A percentile compares a stretch with the other conserved stretches of the same genome.
phyloP scores from a whole-genome alignment of 441 rosid genomes.

The Populus hybrid region DNA sequence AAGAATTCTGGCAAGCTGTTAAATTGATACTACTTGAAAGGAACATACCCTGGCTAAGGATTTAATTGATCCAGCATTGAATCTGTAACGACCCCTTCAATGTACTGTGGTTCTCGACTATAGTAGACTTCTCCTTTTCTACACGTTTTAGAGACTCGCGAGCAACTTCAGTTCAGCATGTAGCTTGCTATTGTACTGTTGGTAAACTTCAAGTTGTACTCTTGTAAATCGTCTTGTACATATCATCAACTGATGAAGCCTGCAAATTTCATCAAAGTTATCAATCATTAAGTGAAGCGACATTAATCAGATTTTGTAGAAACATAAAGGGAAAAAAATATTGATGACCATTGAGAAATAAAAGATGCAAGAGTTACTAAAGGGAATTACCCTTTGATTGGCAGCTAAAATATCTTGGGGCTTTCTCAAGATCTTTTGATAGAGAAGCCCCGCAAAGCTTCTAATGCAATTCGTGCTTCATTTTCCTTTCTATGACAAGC shows the following conservation, averaged over 20 bases:
- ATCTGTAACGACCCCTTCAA: constrained; percentile 80
- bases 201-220: constrained; percentile 84
- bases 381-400: constrained; percentile 66
- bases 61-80: constrained; percentile 82
- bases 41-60: constrained; percentile 61
- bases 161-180: constrained; percentile 58
- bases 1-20: not conserved
- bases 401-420: constrained; percentile 66
- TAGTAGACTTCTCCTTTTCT: constrained; percentile 76
- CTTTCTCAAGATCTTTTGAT: constrained; percentile 74
- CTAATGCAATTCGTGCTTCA: no score
- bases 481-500: no score
- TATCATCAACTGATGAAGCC: constrained; percentile 67
- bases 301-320: constrained; percentile 30
- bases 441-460: no score
- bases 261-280: constrained; percentile 33
- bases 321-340: not conserved
- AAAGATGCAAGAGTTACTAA: no score
- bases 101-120: constrained; percentile 80
- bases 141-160: constrained; percentile 62
- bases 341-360: not conserved
- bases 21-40: not conserved
- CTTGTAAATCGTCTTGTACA: constrained; percentile 79
- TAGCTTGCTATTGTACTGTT: constrained; percentile 73
- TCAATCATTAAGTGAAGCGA: constrained; percentile 37